A percentile compares a stretch with the other conserved stretches of the same genome.
Conservation (phyloP, 441 rosid genomes). For the Eruca vesicaria region DNA sequence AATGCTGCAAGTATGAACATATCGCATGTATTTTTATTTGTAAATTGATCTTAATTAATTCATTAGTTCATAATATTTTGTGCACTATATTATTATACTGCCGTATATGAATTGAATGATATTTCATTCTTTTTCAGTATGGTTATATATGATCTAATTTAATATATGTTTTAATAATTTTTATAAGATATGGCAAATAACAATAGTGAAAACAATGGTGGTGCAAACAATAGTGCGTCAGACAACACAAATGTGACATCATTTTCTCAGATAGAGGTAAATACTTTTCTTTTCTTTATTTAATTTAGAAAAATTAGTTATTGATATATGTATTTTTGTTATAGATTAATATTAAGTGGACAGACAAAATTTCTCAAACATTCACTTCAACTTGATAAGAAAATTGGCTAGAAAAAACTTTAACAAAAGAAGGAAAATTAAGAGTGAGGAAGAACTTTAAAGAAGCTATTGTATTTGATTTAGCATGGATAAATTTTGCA, state of each 20-base stretch:
- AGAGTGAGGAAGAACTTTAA: background rate
- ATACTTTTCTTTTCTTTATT: background rate
- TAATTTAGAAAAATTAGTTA: background rate
- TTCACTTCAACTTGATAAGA: background rate
- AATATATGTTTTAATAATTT: too few relatives aligned
- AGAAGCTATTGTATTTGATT: background rate
- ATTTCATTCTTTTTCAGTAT: too few relatives aligned
- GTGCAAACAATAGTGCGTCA: background rate
- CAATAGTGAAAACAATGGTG: background rate
- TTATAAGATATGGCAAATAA: background rate
- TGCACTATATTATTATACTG: too few relatives aligned
- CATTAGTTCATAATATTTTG: too few relatives aligned
- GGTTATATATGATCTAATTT: background rate
- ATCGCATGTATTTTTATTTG: too few relatives aligned
- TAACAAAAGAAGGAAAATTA: background rate
- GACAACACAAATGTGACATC: background rate
- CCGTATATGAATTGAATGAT: too few relatives aligned
- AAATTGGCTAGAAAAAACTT: background rate
- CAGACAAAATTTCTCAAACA: background rate
- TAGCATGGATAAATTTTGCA: background rate
- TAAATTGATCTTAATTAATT: too few relatives aligned
- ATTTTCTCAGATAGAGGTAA: background rate
- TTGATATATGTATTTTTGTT: background rate
- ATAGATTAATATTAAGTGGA: background rate
- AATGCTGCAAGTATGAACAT: too few relatives aligned